Conservation (phyloP, 2,329 filamentous ascomycete species). For the Corynespora cassiicola region DNA sequence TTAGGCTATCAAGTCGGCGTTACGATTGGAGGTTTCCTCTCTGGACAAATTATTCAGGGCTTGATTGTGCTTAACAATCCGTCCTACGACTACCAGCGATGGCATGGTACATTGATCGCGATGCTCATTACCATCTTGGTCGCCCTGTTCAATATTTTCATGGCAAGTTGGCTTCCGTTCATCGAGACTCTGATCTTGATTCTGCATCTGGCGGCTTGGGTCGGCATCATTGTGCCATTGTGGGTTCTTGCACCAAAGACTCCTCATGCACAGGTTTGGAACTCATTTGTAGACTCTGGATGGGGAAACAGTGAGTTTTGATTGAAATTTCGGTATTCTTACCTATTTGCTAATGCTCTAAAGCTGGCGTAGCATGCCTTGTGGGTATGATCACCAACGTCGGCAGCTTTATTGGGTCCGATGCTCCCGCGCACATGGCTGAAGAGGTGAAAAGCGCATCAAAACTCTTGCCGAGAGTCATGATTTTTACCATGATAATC, state of each 20-base stretch:
- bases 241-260: constrained; percentile 29
- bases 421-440: constrained; percentile 7
- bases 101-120: constrained; percentile 54
- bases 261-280: constrained; percentile 45
- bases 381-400: neutral
- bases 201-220: constrained; percentile 53
- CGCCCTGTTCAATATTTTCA: constrained; percentile 49
- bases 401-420: neutral
- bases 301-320: constrained; percentile 42
- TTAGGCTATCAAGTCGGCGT: constrained; percentile 46
- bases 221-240: constrained; percentile 40
- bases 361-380: neutral
- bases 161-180: constrained; percentile 40
- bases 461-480: constrained; percentile 32
- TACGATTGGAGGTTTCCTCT: constrained; percentile 15
- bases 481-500: constrained; percentile 30
- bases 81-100: constrained; percentile 40
- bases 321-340: constrained; percentile 36
- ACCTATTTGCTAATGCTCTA: neutral
- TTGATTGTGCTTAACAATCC: constrained; percentile 47
- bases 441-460: constrained; percentile 26
- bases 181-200: constrained; percentile 40
- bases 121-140: constrained; percentile 33
- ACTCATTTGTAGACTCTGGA: constrained; percentile 37
- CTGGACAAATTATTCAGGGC: constrained; percentile 20